These are phyloP conservation scores for Arthrobotrys conoides DNA, from an alignment of 2,329 filamentous ascomycete genomes.

Conservation along the genomic window DNA sequence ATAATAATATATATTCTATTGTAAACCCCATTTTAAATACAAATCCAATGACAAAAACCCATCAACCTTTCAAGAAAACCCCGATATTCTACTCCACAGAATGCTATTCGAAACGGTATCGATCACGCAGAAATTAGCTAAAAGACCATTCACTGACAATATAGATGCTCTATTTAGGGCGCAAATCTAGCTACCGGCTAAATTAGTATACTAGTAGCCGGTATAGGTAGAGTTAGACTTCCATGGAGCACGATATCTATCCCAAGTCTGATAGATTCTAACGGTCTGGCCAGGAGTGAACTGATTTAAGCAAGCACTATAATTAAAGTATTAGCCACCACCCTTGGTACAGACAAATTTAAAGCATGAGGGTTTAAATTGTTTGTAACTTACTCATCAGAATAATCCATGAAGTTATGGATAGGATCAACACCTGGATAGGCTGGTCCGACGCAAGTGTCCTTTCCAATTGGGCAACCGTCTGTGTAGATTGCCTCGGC, in stretches of 20 bases:
- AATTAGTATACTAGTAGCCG: background rate
- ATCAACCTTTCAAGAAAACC: background rate
- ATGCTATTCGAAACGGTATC: constrained; percentile 1
- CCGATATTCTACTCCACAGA: background rate
- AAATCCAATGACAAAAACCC: background rate
- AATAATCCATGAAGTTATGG: constrained; percentile 66
- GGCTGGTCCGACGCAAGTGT: constrained; percentile 64
- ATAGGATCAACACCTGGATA: constrained; percentile 65
- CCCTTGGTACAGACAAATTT: background rate
- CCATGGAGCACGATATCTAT: constrained; percentile 35
- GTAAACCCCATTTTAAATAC: background rate
- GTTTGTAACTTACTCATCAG: constrained; percentile 39
- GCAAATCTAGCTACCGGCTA: background rate
- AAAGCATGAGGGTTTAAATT: background rate
- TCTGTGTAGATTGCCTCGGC: constrained; percentile 62
- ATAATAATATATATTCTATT: background rate
- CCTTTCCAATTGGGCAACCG: constrained; percentile 64
- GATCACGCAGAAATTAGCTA: background rate
- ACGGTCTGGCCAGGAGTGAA: constrained; percentile 40
- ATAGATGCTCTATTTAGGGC: background rate
- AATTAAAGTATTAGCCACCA: background rate
- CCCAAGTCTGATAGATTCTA: constrained; percentile 45
- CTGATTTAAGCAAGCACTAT: constrained; percentile 36
- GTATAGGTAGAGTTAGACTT: constrained; percentile 12
- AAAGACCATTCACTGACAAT: background rate